phyloP scores from a whole-genome alignment of 371 early-diverging fungal genomes.

The Mortierella sp. region DNA sequence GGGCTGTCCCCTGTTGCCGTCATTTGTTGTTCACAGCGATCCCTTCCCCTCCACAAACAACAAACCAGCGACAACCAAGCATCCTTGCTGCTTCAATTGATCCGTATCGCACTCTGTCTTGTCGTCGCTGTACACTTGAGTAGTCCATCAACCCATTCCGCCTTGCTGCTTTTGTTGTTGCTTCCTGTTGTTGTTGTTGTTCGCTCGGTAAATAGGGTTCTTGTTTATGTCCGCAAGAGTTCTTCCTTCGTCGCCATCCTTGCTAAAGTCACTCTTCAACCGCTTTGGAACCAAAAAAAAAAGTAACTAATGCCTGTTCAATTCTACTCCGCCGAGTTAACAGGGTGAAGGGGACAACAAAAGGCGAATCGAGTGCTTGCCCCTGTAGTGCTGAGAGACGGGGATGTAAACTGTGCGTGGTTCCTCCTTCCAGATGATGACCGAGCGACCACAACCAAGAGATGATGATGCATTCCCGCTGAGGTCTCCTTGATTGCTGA shows the following conservation, averaged over 20 bases:
- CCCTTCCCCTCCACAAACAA: background rate
- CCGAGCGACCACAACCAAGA: background rate
- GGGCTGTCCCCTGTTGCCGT: background rate
- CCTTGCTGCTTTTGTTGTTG: background rate
- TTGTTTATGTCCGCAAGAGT: background rate
- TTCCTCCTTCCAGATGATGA: background rate
- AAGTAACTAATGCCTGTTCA: background rate
- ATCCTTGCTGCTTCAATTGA: background rate
- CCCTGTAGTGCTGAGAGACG: background rate
- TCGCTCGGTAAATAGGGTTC: background rate
- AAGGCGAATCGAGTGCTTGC: background rate
- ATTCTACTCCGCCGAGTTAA: background rate
- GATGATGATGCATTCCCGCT: background rate
- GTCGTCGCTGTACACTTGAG: background rate
- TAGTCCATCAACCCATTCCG: background rate
- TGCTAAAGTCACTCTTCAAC: conserved; percentile 6
- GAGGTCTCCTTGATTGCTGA: background rate
- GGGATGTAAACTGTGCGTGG: background rate
- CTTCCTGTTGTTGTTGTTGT: background rate
- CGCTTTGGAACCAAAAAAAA: background rate
- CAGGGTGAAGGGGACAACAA: background rate
- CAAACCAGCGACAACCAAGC: no score
- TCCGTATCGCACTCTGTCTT: background rate
- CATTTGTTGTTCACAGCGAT: background rate
- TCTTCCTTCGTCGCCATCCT: background rate